A percentile compares a stretch with the other conserved stretches of the same genome.
Conservation (phyloP, 306 rosid species). For the Gleditsia sinensis region DNA sequence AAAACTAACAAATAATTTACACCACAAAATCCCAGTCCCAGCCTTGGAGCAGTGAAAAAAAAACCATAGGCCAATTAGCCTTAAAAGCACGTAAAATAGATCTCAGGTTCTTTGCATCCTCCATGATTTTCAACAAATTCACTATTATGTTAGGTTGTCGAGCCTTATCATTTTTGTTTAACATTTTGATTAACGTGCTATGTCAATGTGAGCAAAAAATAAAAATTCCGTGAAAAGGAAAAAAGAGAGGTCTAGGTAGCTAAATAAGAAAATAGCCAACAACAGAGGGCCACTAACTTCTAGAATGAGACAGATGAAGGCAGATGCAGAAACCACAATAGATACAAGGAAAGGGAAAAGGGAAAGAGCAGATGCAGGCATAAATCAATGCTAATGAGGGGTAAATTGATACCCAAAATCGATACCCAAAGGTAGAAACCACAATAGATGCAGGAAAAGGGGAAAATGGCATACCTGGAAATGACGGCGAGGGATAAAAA, state of each 20-base stretch:
- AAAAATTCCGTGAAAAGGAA: background rate
- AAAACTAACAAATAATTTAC: background rate
- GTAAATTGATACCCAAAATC: no score
- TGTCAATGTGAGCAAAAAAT: background rate
- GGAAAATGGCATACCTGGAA: no score
- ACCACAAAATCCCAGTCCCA: conserved; percentile 2
- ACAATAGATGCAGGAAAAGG: no score
- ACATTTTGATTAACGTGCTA: background rate
- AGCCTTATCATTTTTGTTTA: background rate
- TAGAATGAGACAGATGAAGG: no score
- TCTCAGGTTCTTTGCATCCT: background rate
- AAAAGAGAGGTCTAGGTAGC: background rate
- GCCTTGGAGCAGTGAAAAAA: background rate
- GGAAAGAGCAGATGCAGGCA: no score
- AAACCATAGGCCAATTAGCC: background rate
- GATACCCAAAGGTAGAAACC: no score
- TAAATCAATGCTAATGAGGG: no score
- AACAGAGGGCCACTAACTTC: background rate
- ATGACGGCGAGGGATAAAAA: no score
- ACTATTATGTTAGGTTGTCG: background rate
- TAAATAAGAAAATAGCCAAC: background rate
- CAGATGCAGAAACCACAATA: no score
- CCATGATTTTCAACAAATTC: background rate
- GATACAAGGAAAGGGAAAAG: no score
- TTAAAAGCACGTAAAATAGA: background rate